Conservation (phyloP, 179 eudicot genomes). For the Silene coronaria region DNA sequence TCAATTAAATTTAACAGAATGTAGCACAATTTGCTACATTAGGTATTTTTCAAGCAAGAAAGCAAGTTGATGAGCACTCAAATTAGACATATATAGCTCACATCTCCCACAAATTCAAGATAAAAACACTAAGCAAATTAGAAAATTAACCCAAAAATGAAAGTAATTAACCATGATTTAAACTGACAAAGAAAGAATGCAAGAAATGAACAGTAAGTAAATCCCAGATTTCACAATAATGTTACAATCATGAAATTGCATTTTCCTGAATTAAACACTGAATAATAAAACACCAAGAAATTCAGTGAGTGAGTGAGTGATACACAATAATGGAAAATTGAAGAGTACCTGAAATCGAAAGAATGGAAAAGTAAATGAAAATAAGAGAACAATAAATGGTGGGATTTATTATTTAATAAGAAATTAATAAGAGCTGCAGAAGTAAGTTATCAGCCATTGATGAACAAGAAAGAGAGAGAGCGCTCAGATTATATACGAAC, state of each 20-base stretch:
- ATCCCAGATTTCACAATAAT: constrained; percentile 4
- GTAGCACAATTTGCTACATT: background rate
- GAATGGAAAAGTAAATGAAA: constrained; percentile 15
- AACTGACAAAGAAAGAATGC: constrained; percentile 13
- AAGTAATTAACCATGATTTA: background rate
- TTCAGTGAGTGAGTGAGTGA: background rate
- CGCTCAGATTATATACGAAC: background rate
- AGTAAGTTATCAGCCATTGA: constrained; percentile 29
- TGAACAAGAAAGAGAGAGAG: constrained; percentile 23
- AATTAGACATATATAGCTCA: background rate
- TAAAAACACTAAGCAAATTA: background rate
- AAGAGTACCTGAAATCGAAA: constrained; percentile 20
- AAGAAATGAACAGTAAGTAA: constrained; percentile 12
- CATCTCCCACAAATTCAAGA: background rate
- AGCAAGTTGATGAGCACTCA: background rate
- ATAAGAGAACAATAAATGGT: constrained; percentile 6
- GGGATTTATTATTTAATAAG: constrained; percentile 1
- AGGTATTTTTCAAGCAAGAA: background rate
- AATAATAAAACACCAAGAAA: background rate
- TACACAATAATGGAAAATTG: too few species aligned
- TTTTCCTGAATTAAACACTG: constrained; percentile 7
- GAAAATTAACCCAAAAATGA: background rate
- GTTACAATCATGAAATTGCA: constrained; percentile 12
- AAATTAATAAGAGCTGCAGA: constrained; percentile 1
- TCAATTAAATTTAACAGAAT: background rate